Evolutionary conservation across 2,329 filamentous ascomycete species (phyloP).

Genomic region (Exophiala phaeomuriformis): DNA sequence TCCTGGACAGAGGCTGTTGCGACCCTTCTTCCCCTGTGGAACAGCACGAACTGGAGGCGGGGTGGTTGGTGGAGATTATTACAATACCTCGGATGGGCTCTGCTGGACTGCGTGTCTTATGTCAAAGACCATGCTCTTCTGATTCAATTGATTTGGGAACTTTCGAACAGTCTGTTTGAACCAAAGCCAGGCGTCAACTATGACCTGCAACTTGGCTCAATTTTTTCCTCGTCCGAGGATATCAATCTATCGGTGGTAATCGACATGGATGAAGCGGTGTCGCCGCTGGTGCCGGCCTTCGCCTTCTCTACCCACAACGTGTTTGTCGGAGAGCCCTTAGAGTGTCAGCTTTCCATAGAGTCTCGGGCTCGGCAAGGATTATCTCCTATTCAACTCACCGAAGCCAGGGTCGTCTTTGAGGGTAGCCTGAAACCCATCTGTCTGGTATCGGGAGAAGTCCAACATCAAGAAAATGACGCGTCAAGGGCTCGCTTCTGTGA

Average conservation of each 20-base stretch:
- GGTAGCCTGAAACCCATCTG: constrained; percentile 42
- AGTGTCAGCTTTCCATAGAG: constrained; percentile 48
- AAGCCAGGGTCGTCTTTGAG: constrained; percentile 47
- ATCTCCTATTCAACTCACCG: constrained; percentile 42
- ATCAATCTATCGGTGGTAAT: constrained; percentile 43
- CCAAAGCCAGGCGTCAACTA: constrained; percentile 35
- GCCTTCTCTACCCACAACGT: constrained; percentile 49
- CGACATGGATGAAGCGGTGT: constrained; percentile 42
- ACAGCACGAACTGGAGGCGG: constrained; percentile 50
- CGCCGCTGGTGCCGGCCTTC: constrained; percentile 45
- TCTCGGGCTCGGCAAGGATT: constrained; percentile 44
- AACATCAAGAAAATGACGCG: constrained; percentile 24
- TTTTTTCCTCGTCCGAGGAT: constrained; percentile 29
- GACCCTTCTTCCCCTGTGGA: constrained; percentile 49
- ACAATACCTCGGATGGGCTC: constrained; percentile 45
- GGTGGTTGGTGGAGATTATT: constrained; percentile 55
- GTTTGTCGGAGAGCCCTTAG: constrained; percentile 52
- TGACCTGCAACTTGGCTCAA: constrained; percentile 33
- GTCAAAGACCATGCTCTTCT: constrained; percentile 43
- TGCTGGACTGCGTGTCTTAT: constrained; percentile 48
- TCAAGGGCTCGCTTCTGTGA: constrained; percentile 30
- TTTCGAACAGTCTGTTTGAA: constrained; percentile 39
- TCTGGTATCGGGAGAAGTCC: constrained; percentile 32
- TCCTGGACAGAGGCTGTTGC: constrained; percentile 47
- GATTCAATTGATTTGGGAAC: constrained; percentile 52